A percentile compares a stretch with the other conserved stretches of the same genome.
phyloP scores from a whole-genome alignment of 495 filamentous ascomycete genomes.

The Podospora comata region DNA sequence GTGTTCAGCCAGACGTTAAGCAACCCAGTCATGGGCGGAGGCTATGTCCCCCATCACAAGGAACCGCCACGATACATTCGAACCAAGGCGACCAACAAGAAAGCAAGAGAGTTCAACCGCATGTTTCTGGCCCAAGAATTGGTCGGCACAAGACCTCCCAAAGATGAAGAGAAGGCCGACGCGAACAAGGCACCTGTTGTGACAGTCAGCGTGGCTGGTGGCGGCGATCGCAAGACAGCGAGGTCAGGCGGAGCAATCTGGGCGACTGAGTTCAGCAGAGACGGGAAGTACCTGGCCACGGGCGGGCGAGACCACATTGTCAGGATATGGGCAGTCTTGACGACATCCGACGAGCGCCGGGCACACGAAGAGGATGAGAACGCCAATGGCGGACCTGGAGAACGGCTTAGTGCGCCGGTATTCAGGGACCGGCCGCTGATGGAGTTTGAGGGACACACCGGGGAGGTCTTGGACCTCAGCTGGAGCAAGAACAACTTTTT shows the following conservation, averaged over 20 bases:
- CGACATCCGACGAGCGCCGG: constrained; percentile 73
- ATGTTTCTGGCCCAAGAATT: constrained; percentile 92
- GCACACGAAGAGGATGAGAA: constrained; percentile 69
- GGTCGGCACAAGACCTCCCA: constrained; percentile 42
- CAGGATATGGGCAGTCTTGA: constrained; percentile 85
- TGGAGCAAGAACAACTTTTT: constrained; percentile 99
- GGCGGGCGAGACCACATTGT: constrained; percentile 85
- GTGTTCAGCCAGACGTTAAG: constrained; percentile 57
- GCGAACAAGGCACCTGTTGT: constrained; percentile 32
- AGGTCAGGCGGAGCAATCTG: constrained; percentile 66
- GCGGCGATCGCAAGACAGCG: constrained; percentile 33
- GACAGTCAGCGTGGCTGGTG: constrained; percentile 39
- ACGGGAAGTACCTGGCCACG: constrained; percentile 86
- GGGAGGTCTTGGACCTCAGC: constrained; percentile 84
- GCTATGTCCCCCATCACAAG: constrained; percentile 83
- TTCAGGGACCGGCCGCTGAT: constrained; percentile 73
- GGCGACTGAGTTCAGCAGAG: constrained; percentile 89
- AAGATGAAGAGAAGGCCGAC: constrained; percentile 12
- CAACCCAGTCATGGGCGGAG: constrained; percentile 66
- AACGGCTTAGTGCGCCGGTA: constrained; percentile 83
- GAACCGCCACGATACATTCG: constrained; percentile 90
- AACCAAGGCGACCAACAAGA: constrained; percentile 77
- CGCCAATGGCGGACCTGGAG: constrained; percentile 43
- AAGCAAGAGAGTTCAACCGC: constrained; percentile 74
- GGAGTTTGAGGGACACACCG: constrained; percentile 81